Conservation (phyloP, 164 flowering plant species). For the Warburgia ugandensis region DNA sequence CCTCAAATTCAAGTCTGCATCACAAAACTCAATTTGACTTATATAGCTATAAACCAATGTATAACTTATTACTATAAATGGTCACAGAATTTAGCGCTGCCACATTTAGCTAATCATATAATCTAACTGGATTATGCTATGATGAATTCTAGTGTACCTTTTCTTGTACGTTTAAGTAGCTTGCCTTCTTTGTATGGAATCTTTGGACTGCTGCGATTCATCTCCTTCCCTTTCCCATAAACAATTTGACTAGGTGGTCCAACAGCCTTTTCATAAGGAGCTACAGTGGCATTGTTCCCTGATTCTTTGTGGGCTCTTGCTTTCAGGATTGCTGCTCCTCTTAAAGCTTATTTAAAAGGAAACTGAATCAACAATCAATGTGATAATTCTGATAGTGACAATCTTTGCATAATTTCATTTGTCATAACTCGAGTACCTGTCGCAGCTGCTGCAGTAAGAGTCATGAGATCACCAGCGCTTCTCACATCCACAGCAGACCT, state of each 20-base stretch:
- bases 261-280: constrained; percentile 54
- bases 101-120: too few species aligned
- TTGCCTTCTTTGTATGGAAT: constrained; percentile 51
- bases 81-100: too few species aligned
- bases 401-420: not conserved
- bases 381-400: not conserved
- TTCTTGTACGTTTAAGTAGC: constrained; percentile 48
- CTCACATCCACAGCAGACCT: constrained; percentile 69
- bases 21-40: too few species aligned
- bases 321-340: constrained; percentile 74
- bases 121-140: too few species aligned
- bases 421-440: constrained; percentile 47
- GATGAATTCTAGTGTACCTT: constrained; percentile 53
- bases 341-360: constrained; percentile 51
- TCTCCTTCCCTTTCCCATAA: constrained; percentile 22
- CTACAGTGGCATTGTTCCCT: constrained; percentile 62
- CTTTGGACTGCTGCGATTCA: constrained; percentile 11
- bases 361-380: not conserved
- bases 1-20: too few species aligned
- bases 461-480: constrained; percentile 70
- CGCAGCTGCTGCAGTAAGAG: constrained; percentile 95
- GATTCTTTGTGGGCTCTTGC: constrained; percentile 63
- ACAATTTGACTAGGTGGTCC: constrained; percentile 18
- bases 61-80: too few species aligned
- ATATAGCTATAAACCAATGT: too few species aligned